Base-by-base conservation (phyloP, 805 yeast genomes). In the Priceomyces carsonii region DNA sequence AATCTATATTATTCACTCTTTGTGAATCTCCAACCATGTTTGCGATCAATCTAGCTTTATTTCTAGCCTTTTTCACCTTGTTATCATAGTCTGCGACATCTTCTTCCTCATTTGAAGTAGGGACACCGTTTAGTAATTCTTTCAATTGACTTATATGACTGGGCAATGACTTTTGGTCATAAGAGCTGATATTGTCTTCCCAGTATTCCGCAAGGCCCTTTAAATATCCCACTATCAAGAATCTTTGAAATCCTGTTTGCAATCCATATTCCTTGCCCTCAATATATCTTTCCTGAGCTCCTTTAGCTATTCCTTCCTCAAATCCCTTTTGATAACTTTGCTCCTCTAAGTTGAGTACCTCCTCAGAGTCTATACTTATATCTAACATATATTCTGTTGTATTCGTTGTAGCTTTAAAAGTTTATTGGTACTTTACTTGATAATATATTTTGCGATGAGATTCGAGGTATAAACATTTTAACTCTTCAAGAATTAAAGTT, bases 251-350 rank as follows among this genome's bases (percentile, higher is more conserved):
- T 0, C 87, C 88, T 0, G 85, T 80, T 52, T 84, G 93, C 27
- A 80, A 70, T 0, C 98, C 98, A 45, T 79, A 81, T 51, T 86
- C 88, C 51, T 82, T 83, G 1, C 96, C 97, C 53, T 89, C 96
- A 2, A 68, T 44, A 33, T 61, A 69, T 31, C 88, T 89, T 27
- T 79, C 74, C 31, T 55, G 57, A 1, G 78, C 62, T 0, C 88
- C 84, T 33, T 75, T 82, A 4, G 63, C 58, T 25, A 73, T 73
- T 1, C 96, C 98, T 42, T 86, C 93, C 32, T 61, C 48, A 52
- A 60, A 84, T 1, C 97, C 96, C 40, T 77, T 78, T 5, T 73
- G 56, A 52, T 86, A 89, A 56, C 50, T 69, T 51, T 73, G 66
- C 25, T 76, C 69, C 50, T 86, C 95, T 18, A 83, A 52, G 45